Percentiles rank a stretch among this genome's conserved stretches.
Conservation (phyloP, 345 rosid species). For the Citrus hindsii region DNA sequence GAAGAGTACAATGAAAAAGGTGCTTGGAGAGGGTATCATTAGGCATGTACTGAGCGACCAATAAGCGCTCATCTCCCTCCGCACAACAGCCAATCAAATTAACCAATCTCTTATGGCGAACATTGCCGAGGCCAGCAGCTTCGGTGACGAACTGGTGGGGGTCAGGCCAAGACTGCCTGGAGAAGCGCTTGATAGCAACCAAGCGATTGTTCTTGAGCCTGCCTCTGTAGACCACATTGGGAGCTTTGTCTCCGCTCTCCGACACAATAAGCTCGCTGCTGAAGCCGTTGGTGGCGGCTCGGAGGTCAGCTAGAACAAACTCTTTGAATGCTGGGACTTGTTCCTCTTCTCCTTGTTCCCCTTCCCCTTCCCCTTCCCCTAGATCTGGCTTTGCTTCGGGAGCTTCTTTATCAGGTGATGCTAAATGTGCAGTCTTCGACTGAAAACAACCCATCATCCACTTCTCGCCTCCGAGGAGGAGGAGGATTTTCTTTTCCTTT, state of each 20-base stretch:
- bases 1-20: conserved; percentile 75
- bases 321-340: conserved; percentile 63
- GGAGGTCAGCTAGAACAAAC: conserved; percentile 62
- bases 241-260: conserved; percentile 96
- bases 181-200: conserved; percentile 87
- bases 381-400: conserved; percentile 58
- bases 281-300: conserved; percentile 82
- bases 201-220: conserved; percentile 62
- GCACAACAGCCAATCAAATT: conserved; percentile 92
- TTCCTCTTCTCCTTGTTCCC: conserved; percentile 30
- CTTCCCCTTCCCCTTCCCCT: conserved; percentile 35
- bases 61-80: conserved; percentile 88
- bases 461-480: neutral
- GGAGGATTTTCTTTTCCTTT: neutral
- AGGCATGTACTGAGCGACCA: conserved; percentile 94
- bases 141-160: conserved; percentile 88
- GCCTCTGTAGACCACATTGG: conserved; percentile 85
- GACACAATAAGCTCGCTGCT: conserved; percentile 71
- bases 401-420: conserved; percentile 64
- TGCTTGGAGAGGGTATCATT: conserved; percentile 97
- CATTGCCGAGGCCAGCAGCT: conserved; percentile 89
- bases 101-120: conserved; percentile 82
- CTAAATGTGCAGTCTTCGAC: conserved; percentile 71
- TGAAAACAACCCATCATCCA: conserved; percentile 82
- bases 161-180: conserved; percentile 95